Percentiles rank a stretch among this genome's conserved stretches.
Evolutionary conservation across 495 filamentous ascomycete species (phyloP).

Genomic region (Penicillium flavigenum): DNA sequence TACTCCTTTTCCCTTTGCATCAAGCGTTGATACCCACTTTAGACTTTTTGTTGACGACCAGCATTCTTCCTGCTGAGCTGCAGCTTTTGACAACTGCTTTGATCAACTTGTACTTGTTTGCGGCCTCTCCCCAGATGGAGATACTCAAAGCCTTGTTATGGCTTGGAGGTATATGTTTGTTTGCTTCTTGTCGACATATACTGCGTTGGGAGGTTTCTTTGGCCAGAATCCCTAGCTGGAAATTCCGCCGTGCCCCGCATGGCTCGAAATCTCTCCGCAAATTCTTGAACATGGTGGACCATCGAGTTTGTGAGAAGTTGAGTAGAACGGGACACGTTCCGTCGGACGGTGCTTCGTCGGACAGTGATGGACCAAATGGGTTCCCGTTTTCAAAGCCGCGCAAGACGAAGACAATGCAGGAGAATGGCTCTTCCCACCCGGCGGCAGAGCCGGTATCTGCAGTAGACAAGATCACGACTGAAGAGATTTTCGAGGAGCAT

Average conservation of each 20-base stretch:
- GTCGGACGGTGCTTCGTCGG: constrained; percentile 37
- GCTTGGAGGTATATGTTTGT: constrained; percentile 77
- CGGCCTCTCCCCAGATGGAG: constrained; percentile 76
- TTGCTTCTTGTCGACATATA: constrained; percentile 69
- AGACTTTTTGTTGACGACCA: constrained; percentile 80
- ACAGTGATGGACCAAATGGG: constrained; percentile 44
- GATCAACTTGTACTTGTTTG: constrained; percentile 78
- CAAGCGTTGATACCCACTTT: constrained; percentile 73
- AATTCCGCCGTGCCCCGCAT: constrained; percentile 63
- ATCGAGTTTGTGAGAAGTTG: constrained; percentile 46
- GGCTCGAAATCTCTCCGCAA: constrained; percentile 46
- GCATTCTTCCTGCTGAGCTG: constrained; percentile 79
- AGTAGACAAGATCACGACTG: constrained; percentile 24
- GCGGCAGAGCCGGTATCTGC: constrained; percentile 20
- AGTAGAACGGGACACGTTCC: constrained; percentile 30
- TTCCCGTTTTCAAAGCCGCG: constrained; percentile 25
- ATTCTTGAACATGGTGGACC: constrained; percentile 53
- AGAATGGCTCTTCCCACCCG: constrained; percentile 17
- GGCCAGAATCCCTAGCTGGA: constrained; percentile 87
- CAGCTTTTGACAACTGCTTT: constrained; percentile 80
- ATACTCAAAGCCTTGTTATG: constrained; percentile 83
- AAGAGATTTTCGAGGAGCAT: constrained; percentile 27
- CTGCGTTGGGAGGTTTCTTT: constrained; percentile 85
- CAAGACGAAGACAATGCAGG: constrained; percentile 32
- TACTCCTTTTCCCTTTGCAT: constrained; percentile 81